phyloP scores from a whole-genome alignment of 208 protist species.

The Trypanosomatidae sp. region DNA sequence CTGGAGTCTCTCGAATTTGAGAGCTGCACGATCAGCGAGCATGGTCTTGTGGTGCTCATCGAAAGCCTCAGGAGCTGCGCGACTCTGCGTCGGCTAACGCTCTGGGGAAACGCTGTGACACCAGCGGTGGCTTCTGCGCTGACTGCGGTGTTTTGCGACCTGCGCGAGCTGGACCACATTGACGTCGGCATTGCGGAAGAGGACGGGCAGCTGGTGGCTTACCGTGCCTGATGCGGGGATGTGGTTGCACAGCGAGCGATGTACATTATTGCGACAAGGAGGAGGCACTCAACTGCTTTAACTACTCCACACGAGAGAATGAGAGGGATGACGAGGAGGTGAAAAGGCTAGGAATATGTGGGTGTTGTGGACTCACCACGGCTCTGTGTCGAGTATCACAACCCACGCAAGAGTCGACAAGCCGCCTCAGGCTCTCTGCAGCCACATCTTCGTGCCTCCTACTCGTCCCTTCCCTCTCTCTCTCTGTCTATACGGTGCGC shows the following conservation, averaged over 20 bases:
- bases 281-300: background rate
- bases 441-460: background rate
- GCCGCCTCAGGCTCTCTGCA: background rate
- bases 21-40: constrained; percentile 61
- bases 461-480: background rate
- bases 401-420: background rate
- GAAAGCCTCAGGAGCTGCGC: constrained; percentile 33
- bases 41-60: constrained; percentile 47
- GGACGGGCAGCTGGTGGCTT: constrained; percentile 27
- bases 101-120: constrained; percentile 80
- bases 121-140: constrained; percentile 37
- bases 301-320: background rate
- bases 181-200: constrained; percentile 55
- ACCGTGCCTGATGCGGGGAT: constrained; percentile 9
- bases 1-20: constrained; percentile 39
- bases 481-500: background rate
- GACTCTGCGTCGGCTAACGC: constrained; percentile 34
- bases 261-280: background rate
- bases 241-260: background rate
- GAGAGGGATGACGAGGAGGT: background rate
- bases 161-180: constrained; percentile 37
- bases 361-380: background rate
- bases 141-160: constrained; percentile 38
- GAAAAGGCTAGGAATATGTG: background rate
- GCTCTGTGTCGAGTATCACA: background rate